Evolutionary conservation across 345 rosid species (phyloP).

Genomic region (Raphanus sativus): DNA sequence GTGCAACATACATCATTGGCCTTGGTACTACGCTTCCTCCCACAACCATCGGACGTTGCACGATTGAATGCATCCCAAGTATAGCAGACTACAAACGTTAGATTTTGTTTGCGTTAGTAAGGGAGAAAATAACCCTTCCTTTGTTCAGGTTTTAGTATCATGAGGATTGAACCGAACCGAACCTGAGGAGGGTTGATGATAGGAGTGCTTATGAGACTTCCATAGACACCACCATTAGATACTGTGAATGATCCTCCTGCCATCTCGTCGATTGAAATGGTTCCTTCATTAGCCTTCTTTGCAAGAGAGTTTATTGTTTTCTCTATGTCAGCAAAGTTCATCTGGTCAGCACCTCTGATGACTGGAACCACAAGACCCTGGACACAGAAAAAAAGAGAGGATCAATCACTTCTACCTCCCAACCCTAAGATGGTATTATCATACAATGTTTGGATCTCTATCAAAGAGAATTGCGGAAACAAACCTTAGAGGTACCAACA

Average conservation of each 20-base stretch:
- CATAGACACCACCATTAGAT: conserved; percentile 64
- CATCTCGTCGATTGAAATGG: conserved; percentile 97
- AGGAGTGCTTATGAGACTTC: conserved; percentile 97
- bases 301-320: conserved; percentile 87
- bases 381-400: conserved; percentile 1
- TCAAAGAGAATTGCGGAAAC: conserved; percentile 5
- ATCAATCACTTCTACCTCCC: conserved; percentile 4
- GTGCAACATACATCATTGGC: conserved; percentile 93
- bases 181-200: conserved; percentile 99
- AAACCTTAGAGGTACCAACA: conserved; percentile 63
- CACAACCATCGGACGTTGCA: conserved; percentile 78
- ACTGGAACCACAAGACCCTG: conserved; percentile 97
- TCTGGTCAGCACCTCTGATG: conserved; percentile 62
- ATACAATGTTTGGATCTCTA: background rate
- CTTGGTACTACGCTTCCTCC: conserved; percentile 74
- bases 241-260: conserved; percentile 96
- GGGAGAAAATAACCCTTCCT: background rate
- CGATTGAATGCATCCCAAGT: conserved; percentile 89
- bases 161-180: background rate
- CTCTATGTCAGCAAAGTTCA: conserved; percentile 93
- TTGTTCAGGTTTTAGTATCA: background rate
- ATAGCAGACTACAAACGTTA: conserved; percentile 66
- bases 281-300: conserved; percentile 86
- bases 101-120: background rate
- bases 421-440: background rate